Conservation (phyloP, 2,329 filamentous ascomycete genomes). For the Colletotrichum sp. region DNA sequence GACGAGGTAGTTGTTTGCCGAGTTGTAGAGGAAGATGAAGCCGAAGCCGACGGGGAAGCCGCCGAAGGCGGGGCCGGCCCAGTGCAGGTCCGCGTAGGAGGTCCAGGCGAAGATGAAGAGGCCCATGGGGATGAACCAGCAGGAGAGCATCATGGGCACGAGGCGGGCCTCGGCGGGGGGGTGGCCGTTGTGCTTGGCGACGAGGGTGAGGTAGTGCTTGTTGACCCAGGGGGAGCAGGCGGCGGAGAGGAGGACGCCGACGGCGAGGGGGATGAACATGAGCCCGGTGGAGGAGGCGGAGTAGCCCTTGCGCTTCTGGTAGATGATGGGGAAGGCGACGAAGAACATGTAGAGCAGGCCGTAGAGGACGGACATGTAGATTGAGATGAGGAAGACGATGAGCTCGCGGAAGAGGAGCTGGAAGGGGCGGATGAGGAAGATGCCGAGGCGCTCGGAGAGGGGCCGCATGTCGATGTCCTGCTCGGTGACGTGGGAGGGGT, state of each 20-base stretch:
- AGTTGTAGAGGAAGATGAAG: conserved; percentile 85
- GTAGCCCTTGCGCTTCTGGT: conserved; percentile 80
- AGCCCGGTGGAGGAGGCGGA: conserved; percentile 75
- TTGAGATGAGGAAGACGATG: conserved; percentile 81
- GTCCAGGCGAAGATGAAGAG: conserved; percentile 66
- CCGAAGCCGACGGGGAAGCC: conserved; percentile 78
- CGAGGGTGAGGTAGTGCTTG: conserved; percentile 76
- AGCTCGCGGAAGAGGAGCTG: conserved; percentile 84
- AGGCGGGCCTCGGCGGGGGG: conserved; percentile 80
- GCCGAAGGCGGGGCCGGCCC: conserved; percentile 75
- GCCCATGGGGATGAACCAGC: conserved; percentile 71
- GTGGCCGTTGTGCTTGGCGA: conserved; percentile 67
- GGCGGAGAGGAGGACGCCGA: conserved; percentile 75
- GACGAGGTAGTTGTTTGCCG: conserved; percentile 76
- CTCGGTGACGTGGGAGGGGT: conserved; percentile 75
- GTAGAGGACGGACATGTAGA: conserved; percentile 88
- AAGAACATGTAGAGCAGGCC: conserved; percentile 81
- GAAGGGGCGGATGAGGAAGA: conserved; percentile 84
- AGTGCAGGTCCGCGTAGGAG: conserved; percentile 68
- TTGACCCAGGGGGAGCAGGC: conserved; percentile 75
- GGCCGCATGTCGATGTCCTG: conserved; percentile 78
- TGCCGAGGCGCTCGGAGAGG: conserved; percentile 68
- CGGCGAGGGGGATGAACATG: conserved; percentile 85
- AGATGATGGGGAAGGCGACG: conserved; percentile 73
- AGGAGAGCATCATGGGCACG: conserved; percentile 81